Percentiles rank a stretch among this genome's conserved stretches.
These are phyloP conservation scores for Ceratocystiopsis sp. DNA, from an alignment of 2,329 filamentous ascomycete species.

Conservation along the genomic window DNA sequence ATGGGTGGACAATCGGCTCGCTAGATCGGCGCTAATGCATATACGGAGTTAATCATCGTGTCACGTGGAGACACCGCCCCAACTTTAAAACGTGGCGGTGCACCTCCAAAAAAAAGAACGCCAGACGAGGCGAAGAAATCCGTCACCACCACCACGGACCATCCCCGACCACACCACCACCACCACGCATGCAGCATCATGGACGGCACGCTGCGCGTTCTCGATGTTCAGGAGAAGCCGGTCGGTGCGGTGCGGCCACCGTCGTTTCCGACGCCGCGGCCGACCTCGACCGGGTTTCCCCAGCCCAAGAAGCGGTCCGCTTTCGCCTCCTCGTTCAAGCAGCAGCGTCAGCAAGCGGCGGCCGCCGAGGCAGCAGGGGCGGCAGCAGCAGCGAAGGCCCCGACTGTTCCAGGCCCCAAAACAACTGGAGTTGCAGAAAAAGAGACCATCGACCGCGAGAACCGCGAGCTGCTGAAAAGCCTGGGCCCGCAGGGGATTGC, in stretches of 20 bases:
- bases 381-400: not conserved
- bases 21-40: constrained; percentile 12
- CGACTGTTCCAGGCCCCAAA: not conserved
- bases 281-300: constrained; percentile 60
- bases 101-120: not conserved
- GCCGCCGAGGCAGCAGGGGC: constrained; percentile 1
- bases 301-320: constrained; percentile 62
- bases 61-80: constrained; percentile 6
- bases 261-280: constrained; percentile 40
- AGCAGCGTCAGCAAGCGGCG: constrained; percentile 29
- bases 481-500: constrained; percentile 78
- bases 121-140: not conserved
- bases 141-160: not conserved
- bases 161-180: not conserved
- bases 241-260: constrained; percentile 42
- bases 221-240: constrained; percentile 66
- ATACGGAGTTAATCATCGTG: not conserved
- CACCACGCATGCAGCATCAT: constrained; percentile 11
- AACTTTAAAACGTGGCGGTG: constrained; percentile 7
- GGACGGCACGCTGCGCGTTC: constrained; percentile 37
- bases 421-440: constrained; percentile 30
- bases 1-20: constrained; percentile 4
- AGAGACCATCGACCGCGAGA: constrained; percentile 65
- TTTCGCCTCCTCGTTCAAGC: constrained; percentile 59
- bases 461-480: constrained; percentile 49